These are phyloP conservation scores for Passalora sequoiae DNA, from an alignment of 2,329 filamentous ascomycete genomes.

Conservation along the genomic window DNA sequence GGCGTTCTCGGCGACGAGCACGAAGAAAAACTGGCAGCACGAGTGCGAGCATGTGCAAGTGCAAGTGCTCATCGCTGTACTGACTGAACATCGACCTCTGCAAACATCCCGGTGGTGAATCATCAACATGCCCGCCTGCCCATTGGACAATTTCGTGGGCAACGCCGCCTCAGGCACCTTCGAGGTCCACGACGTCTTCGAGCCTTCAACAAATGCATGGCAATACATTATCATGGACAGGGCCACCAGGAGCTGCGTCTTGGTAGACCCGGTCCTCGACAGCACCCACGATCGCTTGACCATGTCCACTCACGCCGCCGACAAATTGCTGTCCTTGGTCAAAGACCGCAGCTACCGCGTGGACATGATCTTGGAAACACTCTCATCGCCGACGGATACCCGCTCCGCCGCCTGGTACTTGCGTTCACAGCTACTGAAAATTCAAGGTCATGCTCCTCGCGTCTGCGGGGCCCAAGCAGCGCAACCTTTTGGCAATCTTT, in stretches of 20 bases:
- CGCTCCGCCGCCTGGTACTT: slow-evolving; percentile 2
- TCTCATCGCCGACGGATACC: neutral
- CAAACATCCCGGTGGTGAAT: neutral
- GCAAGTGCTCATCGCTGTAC: too few relatives aligned
- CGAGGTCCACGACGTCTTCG: slow-evolving; percentile 2
- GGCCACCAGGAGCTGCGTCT: neutral
- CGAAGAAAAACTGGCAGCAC: neutral
- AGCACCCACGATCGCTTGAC: neutral
- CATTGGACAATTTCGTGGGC: neutral
- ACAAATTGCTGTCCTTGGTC: neutral
- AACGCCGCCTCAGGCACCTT: neutral
- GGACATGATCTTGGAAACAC: slow-evolving; percentile 1
- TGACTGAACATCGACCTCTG: neutral
- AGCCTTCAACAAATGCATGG: neutral
- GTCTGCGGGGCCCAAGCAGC: slow-evolving; percentile 1
- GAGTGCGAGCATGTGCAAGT: neutral
- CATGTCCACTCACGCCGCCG: neutral
- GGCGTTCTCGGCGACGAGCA: neutral
- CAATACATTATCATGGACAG: slow-evolving; percentile 2
- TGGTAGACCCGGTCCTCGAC: slow-evolving; percentile 1
- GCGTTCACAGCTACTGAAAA: neutral
- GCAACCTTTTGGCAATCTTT: slow-evolving; percentile 1
- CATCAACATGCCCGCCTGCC: neutral
- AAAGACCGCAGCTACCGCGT: slow-evolving; percentile 2
- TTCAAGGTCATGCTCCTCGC: neutral